These are phyloP conservation scores for Trichoderma sp. DNA, from an alignment of 2,329 filamentous ascomycete genomes.

Conservation along the genomic window DNA sequence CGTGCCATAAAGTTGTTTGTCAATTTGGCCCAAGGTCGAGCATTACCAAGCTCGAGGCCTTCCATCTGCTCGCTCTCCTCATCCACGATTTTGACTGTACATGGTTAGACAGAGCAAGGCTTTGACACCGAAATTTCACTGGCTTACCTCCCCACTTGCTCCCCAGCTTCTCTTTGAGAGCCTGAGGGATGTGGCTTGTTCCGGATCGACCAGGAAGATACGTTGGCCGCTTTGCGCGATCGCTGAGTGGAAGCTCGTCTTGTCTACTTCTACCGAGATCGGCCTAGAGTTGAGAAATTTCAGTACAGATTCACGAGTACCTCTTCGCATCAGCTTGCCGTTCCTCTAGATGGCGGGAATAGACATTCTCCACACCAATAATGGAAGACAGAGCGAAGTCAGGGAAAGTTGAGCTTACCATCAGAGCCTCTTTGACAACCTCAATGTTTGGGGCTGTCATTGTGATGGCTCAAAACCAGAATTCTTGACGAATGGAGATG, in stretches of 20 bases:
- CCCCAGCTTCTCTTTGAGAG: constrained; percentile 28
- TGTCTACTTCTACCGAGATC: constrained; percentile 34
- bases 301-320: neutral
- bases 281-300: constrained; percentile 28
- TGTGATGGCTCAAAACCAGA: neutral
- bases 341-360: too few relatives aligned
- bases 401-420: neutral
- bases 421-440: neutral
- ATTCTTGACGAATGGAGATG: neutral
- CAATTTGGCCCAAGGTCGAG: constrained; percentile 34
- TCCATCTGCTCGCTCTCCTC: constrained; percentile 34
- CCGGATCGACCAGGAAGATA: constrained; percentile 28
- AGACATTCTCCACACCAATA: neutral
- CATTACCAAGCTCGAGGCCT: constrained; percentile 32
- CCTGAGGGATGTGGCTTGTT: constrained; percentile 27
- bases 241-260: constrained; percentile 34
- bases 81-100: constrained; percentile 32
- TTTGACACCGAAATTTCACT: too few relatives aligned
- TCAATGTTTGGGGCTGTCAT: neutral
- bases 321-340: neutral
- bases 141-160: constrained; percentile 33
- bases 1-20: constrained; percentile 23
- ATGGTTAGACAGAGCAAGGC: neutral
- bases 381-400: neutral
- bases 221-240: constrained; percentile 30